Conservation (phyloP, 306 rosid genomes). For the Dalbergia cochinchinensis region DNA sequence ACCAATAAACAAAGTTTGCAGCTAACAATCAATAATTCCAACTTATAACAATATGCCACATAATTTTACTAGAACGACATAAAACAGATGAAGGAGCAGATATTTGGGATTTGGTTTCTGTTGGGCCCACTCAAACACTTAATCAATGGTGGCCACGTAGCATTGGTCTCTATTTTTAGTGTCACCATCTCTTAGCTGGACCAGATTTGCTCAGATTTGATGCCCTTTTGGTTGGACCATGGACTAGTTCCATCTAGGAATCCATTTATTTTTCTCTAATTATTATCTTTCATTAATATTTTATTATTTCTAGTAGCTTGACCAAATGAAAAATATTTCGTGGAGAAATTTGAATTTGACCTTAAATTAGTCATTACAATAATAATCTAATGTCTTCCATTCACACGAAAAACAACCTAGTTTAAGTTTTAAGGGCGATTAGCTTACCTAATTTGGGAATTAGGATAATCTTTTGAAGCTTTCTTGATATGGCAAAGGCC, state of each 20-base stretch:
- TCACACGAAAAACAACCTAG: neutral
- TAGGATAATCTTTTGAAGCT: neutral
- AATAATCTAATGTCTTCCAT: neutral
- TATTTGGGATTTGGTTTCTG: neutral
- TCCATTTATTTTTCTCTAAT: neutral
- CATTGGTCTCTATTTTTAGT: conserved; percentile 37
- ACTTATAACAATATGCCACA: neutral
- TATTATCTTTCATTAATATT: neutral
- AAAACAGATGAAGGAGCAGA: neutral
- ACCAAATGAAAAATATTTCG: neutral
- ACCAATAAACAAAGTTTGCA: too few species aligned
- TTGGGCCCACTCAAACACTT: conserved; percentile 4
- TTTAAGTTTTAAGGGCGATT: neutral
- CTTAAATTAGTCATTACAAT: neutral
- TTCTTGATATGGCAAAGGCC: conserved; percentile 14
- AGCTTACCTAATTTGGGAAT: conserved; percentile 25
- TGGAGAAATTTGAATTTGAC: neutral
- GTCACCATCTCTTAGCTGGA: conserved; percentile 57
- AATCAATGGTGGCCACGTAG: conserved; percentile 56
- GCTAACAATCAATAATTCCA: neutral
- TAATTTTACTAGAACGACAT: neutral
- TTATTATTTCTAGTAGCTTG: neutral
- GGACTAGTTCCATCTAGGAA: conserved; percentile 11
- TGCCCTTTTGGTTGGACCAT: conserved; percentile 38
- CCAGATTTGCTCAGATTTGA: conserved; percentile 57